Evolutionary conservation across 2,329 filamentous ascomycete species (phyloP), one percentile per base, ranked within the genome.

Genomic region (Fusarium sp.): DNA sequence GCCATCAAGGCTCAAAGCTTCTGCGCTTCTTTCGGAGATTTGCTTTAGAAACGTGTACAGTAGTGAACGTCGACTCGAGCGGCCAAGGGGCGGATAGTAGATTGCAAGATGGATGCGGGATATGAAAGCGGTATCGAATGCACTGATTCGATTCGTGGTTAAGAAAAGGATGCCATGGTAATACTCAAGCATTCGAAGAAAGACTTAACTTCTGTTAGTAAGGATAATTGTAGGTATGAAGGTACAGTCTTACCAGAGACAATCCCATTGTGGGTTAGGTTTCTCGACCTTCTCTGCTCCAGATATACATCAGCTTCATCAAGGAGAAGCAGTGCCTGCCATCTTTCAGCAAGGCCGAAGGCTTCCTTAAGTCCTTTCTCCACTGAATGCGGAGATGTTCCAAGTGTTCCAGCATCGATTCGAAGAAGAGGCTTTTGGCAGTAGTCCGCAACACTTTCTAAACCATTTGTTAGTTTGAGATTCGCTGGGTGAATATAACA

Each of bases 131-230:
- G 56, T 17, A 9, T 63, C 61, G 11, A 63, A 63, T 3, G 49
- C 45, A 7, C 44, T 35, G 22, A 63, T 38, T 7, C 61, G 61
- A 31, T 63, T 58, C 7, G 53, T 63, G 4, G 61, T 63, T 4
- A 58, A 25, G 7, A 63, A 52, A 1, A 63, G 36, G 12, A 63
- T 58, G 5, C 38, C 61, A 2, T 47, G 35, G 11, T 58, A 63
- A 20, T 63, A 58, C 3, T 52, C 61, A 13, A 58, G 17, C 41
- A 52, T 55, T 18, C 61, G 52, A 11, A 63, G 61, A 20, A 63
- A 57, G 2, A 58, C 61, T 54, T 0, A 6, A 4, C 18, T 33
- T 22, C 15, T 7, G 33, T 52, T 20, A 38, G 49, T 20, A 4
- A 11, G 49, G 10, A 2, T n/a, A n/a, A 20, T 29, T 36, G 15